Evolutionary conservation across 441 rosid species (phyloP).

Genomic region (Adansonia madagascariensis): DNA sequence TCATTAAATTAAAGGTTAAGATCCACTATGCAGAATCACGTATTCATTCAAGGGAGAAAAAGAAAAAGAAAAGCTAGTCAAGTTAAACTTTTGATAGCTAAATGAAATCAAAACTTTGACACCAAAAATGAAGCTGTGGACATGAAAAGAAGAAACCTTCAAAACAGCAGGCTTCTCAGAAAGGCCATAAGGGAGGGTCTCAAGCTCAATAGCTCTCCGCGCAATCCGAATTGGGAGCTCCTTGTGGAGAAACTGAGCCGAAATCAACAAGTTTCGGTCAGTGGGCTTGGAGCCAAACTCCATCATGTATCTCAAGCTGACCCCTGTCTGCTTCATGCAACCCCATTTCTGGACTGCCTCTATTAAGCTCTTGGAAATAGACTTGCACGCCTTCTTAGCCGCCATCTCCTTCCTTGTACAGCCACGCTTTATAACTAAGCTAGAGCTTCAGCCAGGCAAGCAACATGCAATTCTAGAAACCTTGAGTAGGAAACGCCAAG

Average conservation of each 20-base stretch:
- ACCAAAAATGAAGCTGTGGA: neutral
- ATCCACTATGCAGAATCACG: conserved; percentile 3
- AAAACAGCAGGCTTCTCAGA: conserved; percentile 81
- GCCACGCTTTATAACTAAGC: neutral
- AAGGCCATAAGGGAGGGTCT: conserved; percentile 78
- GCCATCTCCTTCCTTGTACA: conserved; percentile 47
- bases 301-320: conserved; percentile 93
- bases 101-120: neutral
- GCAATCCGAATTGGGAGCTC: conserved; percentile 87
- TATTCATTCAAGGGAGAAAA: neutral
- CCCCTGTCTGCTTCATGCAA: conserved; percentile 90
- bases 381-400: conserved; percentile 62
- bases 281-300: conserved; percentile 59
- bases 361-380: conserved; percentile 59
- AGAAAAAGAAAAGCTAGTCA: neutral
- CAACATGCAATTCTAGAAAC: conserved; percentile 12
- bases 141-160: conserved; percentile 42
- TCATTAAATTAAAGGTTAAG: neutral
- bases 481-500: neutral
- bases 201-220: conserved; percentile 76
- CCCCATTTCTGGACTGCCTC: conserved; percentile 86
- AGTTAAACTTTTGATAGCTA: too few relatives aligned
- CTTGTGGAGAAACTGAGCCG: conserved; percentile 88
- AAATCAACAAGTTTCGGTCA: conserved; percentile 59
- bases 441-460: neutral